Evolutionary conservation across 345 rosid genomes (phyloP).

Genomic region (Rhodomyrtus tomentosa): DNA sequence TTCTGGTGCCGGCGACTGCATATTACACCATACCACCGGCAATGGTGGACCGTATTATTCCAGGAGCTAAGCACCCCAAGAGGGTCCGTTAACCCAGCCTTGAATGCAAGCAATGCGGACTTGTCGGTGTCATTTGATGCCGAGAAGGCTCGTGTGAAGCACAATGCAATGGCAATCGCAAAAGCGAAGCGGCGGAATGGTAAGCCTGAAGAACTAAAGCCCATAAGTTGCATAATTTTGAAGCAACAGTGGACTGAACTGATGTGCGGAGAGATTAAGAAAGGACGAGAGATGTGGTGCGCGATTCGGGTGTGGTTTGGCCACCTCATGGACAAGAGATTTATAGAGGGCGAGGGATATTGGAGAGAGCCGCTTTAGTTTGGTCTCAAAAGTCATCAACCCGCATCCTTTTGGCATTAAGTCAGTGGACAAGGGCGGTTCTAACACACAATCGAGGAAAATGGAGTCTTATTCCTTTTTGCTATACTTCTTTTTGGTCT

Average conservation of each 20-base stretch:
- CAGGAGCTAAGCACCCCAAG: neutral
- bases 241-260: accelerated
- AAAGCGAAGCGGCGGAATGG: accelerated
- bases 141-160: accelerated
- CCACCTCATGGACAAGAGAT: neutral
- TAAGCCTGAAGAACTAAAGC: accelerated
- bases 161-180: accelerated
- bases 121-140: neutral
- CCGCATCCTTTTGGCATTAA: too few species aligned
- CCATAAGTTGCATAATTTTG: neutral
- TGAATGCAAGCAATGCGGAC: neutral
- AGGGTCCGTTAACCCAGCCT: neutral
- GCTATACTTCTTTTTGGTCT: too few species aligned
- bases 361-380: too few species aligned
- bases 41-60: neutral
- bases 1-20: neutral
- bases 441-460: too few species aligned
- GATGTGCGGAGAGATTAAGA: neutral
- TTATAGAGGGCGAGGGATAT: neutral
- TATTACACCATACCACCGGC: neutral
- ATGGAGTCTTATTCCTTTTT: too few species aligned
- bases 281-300: neutral
- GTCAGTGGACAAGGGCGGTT: too few species aligned
- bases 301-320: neutral
- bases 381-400: too few species aligned